Evolutionary conservation across 2,329 filamentous ascomycete genomes (phyloP).

Genomic region (Rugonectria rugulosa): DNA sequence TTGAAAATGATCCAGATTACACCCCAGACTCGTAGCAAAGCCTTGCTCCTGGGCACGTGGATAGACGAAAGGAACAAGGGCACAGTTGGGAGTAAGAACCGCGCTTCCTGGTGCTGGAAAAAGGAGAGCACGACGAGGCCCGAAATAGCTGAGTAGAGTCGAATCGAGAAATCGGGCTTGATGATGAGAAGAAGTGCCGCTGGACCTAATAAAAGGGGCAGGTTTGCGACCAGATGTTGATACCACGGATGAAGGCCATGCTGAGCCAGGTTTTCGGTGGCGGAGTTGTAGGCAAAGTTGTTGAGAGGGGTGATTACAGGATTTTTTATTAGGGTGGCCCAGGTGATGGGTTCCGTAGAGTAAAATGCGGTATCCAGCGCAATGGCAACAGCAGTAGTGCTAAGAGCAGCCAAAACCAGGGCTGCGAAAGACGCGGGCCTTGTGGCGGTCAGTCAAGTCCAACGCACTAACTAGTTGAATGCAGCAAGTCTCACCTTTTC

Average conservation of each 20-base stretch:
- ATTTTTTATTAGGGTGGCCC: constrained; percentile 67
- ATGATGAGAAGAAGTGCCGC: constrained; percentile 68
- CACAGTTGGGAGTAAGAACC: constrained; percentile 78
- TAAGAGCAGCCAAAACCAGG: constrained; percentile 69
- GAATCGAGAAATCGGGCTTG: constrained; percentile 63
- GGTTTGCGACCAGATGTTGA: constrained; percentile 75
- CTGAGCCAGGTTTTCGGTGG: constrained; percentile 72
- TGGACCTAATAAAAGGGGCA: constrained; percentile 75
- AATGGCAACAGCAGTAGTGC: constrained; percentile 77
- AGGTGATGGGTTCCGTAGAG: constrained; percentile 66
- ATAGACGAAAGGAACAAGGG: constrained; percentile 80
- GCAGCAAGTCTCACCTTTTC: constrained; percentile 68
- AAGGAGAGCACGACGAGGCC: constrained; percentile 74
- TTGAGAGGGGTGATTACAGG: constrained; percentile 81
- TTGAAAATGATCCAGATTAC: constrained; percentile 75
- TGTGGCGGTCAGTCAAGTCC: constrained; percentile 31
- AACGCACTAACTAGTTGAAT: constrained; percentile 21
- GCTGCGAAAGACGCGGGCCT: constrained; percentile 69
- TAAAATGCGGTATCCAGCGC: constrained; percentile 89
- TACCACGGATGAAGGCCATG: constrained; percentile 83
- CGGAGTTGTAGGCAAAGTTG: constrained; percentile 78
- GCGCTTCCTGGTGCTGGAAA: constrained; percentile 82
- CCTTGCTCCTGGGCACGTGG: constrained; percentile 65
- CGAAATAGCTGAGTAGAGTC: constrained; percentile 77
- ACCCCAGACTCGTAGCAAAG: constrained; percentile 61